Percentiles rank a stretch among this genome's conserved stretches.
Evolutionary conservation across 345 rosid species (phyloP).

Genomic region (Citrus hindsii): DNA sequence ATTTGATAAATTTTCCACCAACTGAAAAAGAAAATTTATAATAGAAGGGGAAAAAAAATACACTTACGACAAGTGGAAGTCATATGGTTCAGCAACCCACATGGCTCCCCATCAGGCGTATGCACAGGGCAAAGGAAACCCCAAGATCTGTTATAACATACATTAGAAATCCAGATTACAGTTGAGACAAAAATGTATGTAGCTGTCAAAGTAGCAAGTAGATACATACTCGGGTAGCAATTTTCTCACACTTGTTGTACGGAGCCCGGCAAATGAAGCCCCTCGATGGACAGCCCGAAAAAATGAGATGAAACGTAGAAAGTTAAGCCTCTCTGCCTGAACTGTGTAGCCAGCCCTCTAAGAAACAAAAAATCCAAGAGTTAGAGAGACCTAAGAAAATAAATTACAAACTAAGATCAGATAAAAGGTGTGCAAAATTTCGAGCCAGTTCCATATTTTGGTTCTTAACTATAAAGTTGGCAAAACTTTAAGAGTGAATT

Average conservation of each 20-base stretch:
- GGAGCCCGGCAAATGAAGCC: constrained; percentile 94
- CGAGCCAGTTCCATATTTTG: neutral
- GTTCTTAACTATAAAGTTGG: neutral
- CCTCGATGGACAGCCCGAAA: constrained; percentile 97
- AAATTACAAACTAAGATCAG: neutral
- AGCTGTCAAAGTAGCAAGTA: constrained; percentile 1
- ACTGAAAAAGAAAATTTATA: neutral
- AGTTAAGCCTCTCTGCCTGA: constrained; percentile 98
- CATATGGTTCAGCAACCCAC: constrained; percentile 96
- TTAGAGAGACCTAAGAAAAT: neutral
- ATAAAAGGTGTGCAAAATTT: neutral
- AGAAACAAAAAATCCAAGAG: constrained; percentile 12
- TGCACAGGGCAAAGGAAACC: constrained; percentile 99
- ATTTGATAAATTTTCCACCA: neutral
- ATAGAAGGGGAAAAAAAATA: neutral
- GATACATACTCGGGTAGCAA: constrained; percentile 87
- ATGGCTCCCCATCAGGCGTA: constrained; percentile 99
- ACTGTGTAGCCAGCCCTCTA: constrained; percentile 95
- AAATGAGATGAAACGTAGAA: constrained; percentile 82
- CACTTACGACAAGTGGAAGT: constrained; percentile 76
- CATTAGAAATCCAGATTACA: constrained; percentile 5
- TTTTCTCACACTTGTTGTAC: constrained; percentile 95
- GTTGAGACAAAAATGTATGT: constrained; percentile 14
- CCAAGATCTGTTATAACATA: constrained; percentile 67
- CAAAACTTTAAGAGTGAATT: neutral